Base-by-base conservation (phyloP, 2,329 filamentous ascomycete genomes). In the Penicillium verrucosum region DNA sequence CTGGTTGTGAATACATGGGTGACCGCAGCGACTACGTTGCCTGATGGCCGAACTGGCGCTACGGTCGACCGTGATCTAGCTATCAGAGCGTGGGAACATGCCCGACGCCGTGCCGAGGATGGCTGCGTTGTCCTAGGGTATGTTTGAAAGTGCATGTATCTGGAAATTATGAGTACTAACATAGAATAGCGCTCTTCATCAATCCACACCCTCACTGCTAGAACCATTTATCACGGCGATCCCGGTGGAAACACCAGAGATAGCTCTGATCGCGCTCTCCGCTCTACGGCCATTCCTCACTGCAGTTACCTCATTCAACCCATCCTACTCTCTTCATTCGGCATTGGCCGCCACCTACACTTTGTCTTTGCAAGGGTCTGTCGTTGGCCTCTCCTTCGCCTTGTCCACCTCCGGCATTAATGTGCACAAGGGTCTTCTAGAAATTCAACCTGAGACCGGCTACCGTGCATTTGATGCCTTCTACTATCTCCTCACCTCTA, bases 391-490 rank as follows among this genome's bases (percentile, higher is more conserved):
- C 27, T 83, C 85, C 2, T 74, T 97, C 49, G 86, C 91, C 27
- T 78, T 99, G 8, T 93, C 93, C 0, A 89, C 91, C 38, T 89
- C 90, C 3, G 94, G 94, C 18, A 89, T 99, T 58, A 90, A 99
- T 70, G 94, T 92, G 0, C 77, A 81, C 21, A 85, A 85, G 60
- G 94, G 93, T 41, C 80, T 99, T 11, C 79, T 97, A 16, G 86
- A 89, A 55, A 85, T 99, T 16, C 90, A 94, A 0, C 75, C 86
- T 0, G 86, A 96, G 69, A 70, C 85, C 7, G 94, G 94, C 12
- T 91, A 91, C 74, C 87, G 94, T 60, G 94, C 93, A 4, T 99
- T 99, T 66, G 93, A 99, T 70, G 94, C 96, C 48, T 97, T 99
- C 71, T 97, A 99, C 77, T 97, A 97, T 68, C 85, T 99, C 0